phyloP scores from a whole-genome alignment of 805 yeast genomes.

The Zygosaccharomyces lentus region DNA sequence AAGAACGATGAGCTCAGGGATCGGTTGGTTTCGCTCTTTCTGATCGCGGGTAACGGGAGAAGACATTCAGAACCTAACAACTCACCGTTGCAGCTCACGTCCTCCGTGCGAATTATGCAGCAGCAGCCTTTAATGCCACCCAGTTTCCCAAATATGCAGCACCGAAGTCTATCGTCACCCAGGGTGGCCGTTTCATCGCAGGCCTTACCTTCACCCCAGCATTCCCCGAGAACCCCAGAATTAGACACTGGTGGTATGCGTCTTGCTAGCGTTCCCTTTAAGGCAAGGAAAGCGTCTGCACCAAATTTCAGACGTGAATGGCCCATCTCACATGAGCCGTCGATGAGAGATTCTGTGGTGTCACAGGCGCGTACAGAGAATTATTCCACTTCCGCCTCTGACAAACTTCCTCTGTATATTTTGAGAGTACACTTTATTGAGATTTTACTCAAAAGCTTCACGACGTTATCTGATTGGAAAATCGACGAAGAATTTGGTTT shows the following conservation, averaged over 20 bases:
- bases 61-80: conserved; percentile 7
- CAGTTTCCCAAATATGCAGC: neutral
- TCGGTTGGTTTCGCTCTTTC: conserved; percentile 25
- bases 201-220: conserved; percentile 12
- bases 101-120: neutral
- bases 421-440: conserved; percentile 28
- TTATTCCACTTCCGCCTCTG: conserved; percentile 12
- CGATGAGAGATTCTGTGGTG: neutral
- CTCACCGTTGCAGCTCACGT: neutral
- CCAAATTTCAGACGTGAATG: conserved; percentile 4
- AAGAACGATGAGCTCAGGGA: conserved; percentile 27
- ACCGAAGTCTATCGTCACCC: neutral
- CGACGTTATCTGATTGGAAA: conserved; percentile 23
- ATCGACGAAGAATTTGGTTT: conserved; percentile 35
- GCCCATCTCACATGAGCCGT: neutral
- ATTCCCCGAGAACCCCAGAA: neutral
- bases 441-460: conserved; percentile 19
- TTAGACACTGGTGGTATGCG: neutral
- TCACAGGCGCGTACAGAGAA: neutral
- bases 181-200: conserved; percentile 12
- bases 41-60: conserved; percentile 13
- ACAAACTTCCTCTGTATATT: conserved; percentile 19
- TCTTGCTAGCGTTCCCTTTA: conserved; percentile 1
- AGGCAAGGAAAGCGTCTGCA: conserved; percentile 1
- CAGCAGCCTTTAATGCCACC: neutral